These are phyloP conservation scores for Tylopilus subfusipes DNA, from an alignment of 768 basidiomycete species.

Conservation along the genomic window DNA sequence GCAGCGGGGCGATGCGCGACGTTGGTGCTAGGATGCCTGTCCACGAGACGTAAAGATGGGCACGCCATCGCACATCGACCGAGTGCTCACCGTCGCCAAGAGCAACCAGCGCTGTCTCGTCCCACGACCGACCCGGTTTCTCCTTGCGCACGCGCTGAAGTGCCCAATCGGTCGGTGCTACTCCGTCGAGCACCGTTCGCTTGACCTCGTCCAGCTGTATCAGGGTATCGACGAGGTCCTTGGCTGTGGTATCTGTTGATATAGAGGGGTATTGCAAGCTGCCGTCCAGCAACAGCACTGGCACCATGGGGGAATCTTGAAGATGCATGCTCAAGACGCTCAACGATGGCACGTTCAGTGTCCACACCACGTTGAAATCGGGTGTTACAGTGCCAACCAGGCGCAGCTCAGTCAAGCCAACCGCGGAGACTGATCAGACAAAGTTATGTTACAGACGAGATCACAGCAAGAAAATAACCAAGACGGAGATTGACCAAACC, in stretches of 20 bases:
- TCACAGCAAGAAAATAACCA: constrained; percentile 9
- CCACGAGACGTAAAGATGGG: constrained; percentile 10
- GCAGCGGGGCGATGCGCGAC: constrained; percentile 48
- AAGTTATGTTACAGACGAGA: neutral
- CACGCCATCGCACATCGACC: neutral
- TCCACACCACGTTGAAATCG: constrained; percentile 1
- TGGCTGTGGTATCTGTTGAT: constrained; percentile 46
- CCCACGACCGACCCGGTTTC: constrained; percentile 60
- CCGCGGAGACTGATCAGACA: constrained; percentile 1
- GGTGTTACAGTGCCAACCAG: neutral
- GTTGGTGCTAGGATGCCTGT: constrained; percentile 51
- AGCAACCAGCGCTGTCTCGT: constrained; percentile 62
- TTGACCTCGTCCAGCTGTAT: constrained; percentile 46
- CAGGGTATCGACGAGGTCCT: constrained; percentile 58
- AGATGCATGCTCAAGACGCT: constrained; percentile 15
- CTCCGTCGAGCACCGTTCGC: constrained; percentile 52
- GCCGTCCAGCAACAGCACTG: constrained; percentile 55
- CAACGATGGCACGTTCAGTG: neutral
- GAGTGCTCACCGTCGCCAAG: constrained; percentile 58
- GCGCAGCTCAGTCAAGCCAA: too few species aligned
- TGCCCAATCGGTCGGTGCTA: constrained; percentile 62
- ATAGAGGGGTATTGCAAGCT: constrained; percentile 63
- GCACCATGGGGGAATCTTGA: constrained; percentile 45
- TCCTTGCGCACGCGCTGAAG: constrained; percentile 63
- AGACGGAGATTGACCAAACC: constrained; percentile 8